Evolutionary conservation across 345 rosid species (phyloP), one percentile per base, ranked within the genome.

Genomic region (Gossypium stocksii): DNA sequence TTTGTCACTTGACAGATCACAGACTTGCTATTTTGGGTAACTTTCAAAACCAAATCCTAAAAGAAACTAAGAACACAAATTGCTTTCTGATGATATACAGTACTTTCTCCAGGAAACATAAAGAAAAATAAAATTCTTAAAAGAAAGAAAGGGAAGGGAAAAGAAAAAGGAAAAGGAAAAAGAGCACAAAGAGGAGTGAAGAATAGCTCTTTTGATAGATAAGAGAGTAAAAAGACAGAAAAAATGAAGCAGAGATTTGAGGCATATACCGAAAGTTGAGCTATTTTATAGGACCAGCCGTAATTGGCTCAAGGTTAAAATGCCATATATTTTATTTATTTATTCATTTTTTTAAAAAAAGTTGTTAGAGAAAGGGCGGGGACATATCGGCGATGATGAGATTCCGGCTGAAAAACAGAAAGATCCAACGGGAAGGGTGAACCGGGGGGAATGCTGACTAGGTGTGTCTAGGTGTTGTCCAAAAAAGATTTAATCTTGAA

Each of bases 251-350:
- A 57, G 29, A 20, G 15, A 57, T 57, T 20, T 57, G 61, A 57
- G 11, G 63, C 63, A 59, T 57, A 22, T 38, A 70, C 70, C 57
- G 23, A 54, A 72, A 73, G 79, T 11, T 19, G 76, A 67, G 65
- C 81, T 79, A 6, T 73, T 82, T 85, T 85, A 85, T 87, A 85
- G 86, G 84, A 83, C 16, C 46, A 53, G 77, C 80, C 76, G 78
- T 76, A 74, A 66, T 62, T 57, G 20, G 73, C 43, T 69, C 61
- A 54, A 62, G 73, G 73, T 75, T 76, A 38, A 52, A 67, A 49
- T 73, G 67, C 34, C 73, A 8, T 19, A 19, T 53, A 73, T 64
- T 54, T 58, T 58, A 23, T 22, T 12, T 46, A 52, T 14, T 52
- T 17, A 29, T 59, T n/a, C 17, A 8, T 44, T 25, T 29, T 27